These are phyloP conservation scores for Narthecium ossifragum DNA, from an alignment of 106 monocot genomes.

Conservation along the genomic window DNA sequence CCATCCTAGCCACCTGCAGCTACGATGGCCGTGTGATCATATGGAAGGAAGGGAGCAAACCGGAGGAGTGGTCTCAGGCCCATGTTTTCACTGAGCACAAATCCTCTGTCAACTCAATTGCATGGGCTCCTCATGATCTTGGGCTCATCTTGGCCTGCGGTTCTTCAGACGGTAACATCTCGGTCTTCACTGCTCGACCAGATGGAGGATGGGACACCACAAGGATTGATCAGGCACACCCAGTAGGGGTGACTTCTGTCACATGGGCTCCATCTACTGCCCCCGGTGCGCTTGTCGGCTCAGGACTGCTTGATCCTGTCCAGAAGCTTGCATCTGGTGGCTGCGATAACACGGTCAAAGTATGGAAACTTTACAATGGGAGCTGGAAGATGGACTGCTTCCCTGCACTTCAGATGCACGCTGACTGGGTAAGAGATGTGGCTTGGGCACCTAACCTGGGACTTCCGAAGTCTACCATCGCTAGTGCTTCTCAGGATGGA, in stretches of 20 bases:
- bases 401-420: slow-evolving; percentile 1
- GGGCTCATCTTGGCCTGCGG: neutral
- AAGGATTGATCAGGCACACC: slow-evolving; percentile 5
- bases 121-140: slow-evolving; percentile 5
- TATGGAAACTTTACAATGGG: neutral
- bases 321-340: slow-evolving; percentile 6
- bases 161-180: slow-evolving; percentile 2
- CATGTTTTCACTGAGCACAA: slow-evolving; percentile 7
- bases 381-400: slow-evolving; percentile 3
- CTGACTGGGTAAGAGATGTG: slow-evolving; percentile 5
- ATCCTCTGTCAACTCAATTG: slow-evolving; percentile 3
- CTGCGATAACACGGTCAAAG: slow-evolving; percentile 1
- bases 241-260: slow-evolving; percentile 5
- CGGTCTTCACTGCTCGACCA: slow-evolving; percentile 1
- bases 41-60: slow-evolving; percentile 8
- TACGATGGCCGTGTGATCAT: slow-evolving; percentile 3
- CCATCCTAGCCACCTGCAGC: slow-evolving; percentile 2
- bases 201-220: slow-evolving; percentile 3
- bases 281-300: slow-evolving; percentile 3
- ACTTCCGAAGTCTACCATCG: slow-evolving; percentile 2
- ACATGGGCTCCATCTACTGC: slow-evolving; percentile 1
- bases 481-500: slow-evolving; percentile 7
- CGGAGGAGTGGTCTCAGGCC: neutral
- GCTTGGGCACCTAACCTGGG: slow-evolving; percentile 4
- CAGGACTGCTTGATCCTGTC: slow-evolving; percentile 1